A percentile compares a stretch with the other conserved stretches of the same genome.
Conservation (phyloP, 1,284 basidiomycete species). For the Naganishia sp. region DNA sequence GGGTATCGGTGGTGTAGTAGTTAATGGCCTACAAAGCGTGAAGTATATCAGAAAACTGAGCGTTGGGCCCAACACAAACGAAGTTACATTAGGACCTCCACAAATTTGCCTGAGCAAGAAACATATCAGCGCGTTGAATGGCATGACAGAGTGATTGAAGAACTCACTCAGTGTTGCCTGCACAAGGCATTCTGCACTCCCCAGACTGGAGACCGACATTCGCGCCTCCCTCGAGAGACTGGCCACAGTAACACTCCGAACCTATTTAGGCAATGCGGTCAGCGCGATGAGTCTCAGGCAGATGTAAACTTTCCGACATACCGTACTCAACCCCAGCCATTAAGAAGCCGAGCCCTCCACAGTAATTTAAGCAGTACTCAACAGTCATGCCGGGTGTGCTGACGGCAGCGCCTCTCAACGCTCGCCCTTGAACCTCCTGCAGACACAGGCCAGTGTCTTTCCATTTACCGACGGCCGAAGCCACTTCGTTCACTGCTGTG, state of each 20-base stretch:
- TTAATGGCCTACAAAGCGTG: not conserved
- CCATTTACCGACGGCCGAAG: slow-evolving; percentile 39
- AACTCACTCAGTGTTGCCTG: slow-evolving; percentile 12
- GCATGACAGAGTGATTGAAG: not conserved
- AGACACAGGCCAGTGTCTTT: slow-evolving; percentile 37
- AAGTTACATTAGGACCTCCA: slow-evolving; percentile 17
- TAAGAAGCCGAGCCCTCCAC: slow-evolving; percentile 39
- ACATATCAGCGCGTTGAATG: not conserved
- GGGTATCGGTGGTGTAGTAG: slow-evolving; percentile 15
- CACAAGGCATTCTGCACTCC: slow-evolving; percentile 10
- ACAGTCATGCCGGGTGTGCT: slow-evolving; percentile 37
- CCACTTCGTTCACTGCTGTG: slow-evolving; percentile 45
- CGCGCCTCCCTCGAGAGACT: slow-evolving; percentile 5
- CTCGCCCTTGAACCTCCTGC: slow-evolving; percentile 38
- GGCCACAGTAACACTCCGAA: slow-evolving; percentile 17
- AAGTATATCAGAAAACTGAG: not conserved
- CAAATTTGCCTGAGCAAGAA: slow-evolving; percentile 9
- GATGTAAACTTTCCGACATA: not conserved
- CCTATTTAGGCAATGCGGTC: not conserved
- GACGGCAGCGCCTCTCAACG: slow-evolving; percentile 39
- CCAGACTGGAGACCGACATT: slow-evolving; percentile 1
- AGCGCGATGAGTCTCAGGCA: not conserved
- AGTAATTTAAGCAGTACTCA: slow-evolving; percentile 38
- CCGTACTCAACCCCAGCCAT: slow-evolving; percentile 42
- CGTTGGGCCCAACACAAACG: not conserved